phyloP scores from a whole-genome alignment of 805 yeast genomes.

The Myxozyma lipomycoides region DNA sequence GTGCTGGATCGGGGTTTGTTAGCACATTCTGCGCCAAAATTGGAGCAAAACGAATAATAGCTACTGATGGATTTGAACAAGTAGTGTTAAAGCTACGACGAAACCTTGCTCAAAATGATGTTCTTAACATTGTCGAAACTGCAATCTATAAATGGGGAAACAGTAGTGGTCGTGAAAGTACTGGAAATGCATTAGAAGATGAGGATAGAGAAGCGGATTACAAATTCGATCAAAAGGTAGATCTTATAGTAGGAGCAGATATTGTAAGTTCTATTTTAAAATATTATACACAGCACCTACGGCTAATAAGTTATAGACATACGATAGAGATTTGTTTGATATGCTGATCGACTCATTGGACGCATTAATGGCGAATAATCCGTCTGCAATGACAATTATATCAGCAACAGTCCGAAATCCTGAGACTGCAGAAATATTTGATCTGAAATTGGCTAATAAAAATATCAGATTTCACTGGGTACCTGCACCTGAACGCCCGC shows the following conservation, averaged over 20 bases:
- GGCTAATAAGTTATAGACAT: slow-evolving; percentile 44
- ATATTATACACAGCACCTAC: background rate
- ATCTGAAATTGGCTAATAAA: slow-evolving; percentile 33
- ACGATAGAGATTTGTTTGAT: slow-evolving; percentile 61
- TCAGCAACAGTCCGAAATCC: slow-evolving; percentile 75
- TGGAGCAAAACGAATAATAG: slow-evolving; percentile 37
- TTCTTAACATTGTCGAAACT: slow-evolving; percentile 44
- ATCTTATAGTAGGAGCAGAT: slow-evolving; percentile 75
- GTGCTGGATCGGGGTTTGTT: slow-evolving; percentile 86
- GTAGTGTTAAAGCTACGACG: slow-evolving; percentile 44
- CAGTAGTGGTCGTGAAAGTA: slow-evolving; percentile 37
- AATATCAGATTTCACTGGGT: slow-evolving; percentile 21
- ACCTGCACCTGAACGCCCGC: slow-evolving; percentile 6
- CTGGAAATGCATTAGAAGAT: slow-evolving; percentile 27
- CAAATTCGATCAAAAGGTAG: slow-evolving; percentile 31
- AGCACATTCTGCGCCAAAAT: slow-evolving; percentile 42
- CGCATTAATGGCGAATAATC: slow-evolving; percentile 25
- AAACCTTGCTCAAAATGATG: slow-evolving; percentile 30
- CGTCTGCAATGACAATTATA: slow-evolving; percentile 40
- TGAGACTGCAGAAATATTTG: slow-evolving; percentile 48
- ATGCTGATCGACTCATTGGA: slow-evolving; percentile 41
- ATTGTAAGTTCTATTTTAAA: slow-evolving; percentile 40
- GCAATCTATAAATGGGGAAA: slow-evolving; percentile 45
- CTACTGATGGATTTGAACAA: slow-evolving; percentile 67
- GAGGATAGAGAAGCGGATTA: slow-evolving; percentile 15